Percentiles rank a stretch among this genome's conserved stretches.
Conservation (phyloP, 768 basidiomycete species). For the Heimioporus sp. region DNA sequence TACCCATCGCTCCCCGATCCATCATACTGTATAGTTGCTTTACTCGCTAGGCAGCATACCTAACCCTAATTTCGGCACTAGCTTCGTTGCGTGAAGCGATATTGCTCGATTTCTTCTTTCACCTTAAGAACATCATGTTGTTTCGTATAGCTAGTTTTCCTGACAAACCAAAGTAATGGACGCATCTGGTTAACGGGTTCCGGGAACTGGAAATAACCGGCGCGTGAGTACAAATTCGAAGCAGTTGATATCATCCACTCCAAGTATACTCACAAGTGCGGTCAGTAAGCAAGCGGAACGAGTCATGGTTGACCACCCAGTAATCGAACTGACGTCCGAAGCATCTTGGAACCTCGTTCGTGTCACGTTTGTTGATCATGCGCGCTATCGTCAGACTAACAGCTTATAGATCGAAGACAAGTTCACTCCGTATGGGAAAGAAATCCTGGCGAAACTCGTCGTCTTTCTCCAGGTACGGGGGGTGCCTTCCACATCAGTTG, state of each 20-base stretch:
- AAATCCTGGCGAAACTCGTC: conserved; percentile 80
- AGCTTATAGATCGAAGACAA: conserved; percentile 76
- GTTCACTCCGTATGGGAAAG: conserved; percentile 87
- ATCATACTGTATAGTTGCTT: conserved; percentile 27
- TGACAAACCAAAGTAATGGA: too few relatives aligned
- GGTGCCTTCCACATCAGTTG: neutral
- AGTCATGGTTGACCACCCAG: conserved; percentile 63
- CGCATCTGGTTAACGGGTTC: neutral
- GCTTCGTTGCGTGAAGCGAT: conserved; percentile 4
- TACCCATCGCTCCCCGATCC: conserved; percentile 20
- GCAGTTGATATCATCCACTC: too few relatives aligned
- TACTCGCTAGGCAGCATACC: conserved; percentile 25
- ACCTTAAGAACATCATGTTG: neutral
- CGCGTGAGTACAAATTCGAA: neutral
- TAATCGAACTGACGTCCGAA: conserved; percentile 75
- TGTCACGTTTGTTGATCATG: conserved; percentile 2
- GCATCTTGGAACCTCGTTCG: conserved; percentile 86
- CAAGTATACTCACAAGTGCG: too few relatives aligned
- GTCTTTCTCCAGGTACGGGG: conserved; percentile 71
- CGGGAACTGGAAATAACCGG: conserved; percentile 14
- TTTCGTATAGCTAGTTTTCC: conserved; percentile 8
- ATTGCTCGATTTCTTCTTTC: neutral
- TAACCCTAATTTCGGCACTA: conserved; percentile 21
- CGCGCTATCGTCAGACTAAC: conserved; percentile 3
- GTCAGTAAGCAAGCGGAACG: too few relatives aligned